phyloP scores from a whole-genome alignment of 176 grass and related monocot genomes.

The Carex cristatella region DNA sequence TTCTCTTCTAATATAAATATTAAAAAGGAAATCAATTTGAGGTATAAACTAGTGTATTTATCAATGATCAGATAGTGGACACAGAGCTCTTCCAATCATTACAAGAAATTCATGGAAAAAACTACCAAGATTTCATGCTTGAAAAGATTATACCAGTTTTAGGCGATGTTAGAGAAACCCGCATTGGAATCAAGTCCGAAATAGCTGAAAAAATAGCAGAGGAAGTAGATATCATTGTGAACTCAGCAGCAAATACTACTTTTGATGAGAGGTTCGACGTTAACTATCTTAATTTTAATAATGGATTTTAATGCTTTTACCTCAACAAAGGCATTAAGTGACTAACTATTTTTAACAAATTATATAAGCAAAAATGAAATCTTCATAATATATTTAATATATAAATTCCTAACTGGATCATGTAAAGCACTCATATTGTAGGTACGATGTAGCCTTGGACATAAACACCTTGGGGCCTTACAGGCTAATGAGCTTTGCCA shows the following conservation, averaged over 20 bases:
- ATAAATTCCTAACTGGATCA: constrained; percentile 2
- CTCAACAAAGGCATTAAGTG: not conserved
- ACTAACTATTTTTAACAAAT: not conserved
- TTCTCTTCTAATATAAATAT: not conserved
- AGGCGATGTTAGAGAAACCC: constrained; percentile 66
- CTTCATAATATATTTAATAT: not conserved
- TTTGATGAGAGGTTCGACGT: constrained; percentile 79
- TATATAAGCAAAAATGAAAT: not conserved
- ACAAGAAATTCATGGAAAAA: constrained; percentile 58
- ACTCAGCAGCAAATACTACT: constrained; percentile 85
- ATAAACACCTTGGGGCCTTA: constrained; percentile 88
- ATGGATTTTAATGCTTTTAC: not conserved
- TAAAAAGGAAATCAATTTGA: not conserved
- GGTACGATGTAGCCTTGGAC: constrained; percentile 85
- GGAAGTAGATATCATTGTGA: constrained; percentile 69
- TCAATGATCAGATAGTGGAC: constrained; percentile 48
- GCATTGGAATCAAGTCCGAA: constrained; percentile 63
- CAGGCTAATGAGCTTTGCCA: constrained; percentile 88
- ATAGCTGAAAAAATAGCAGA: constrained; percentile 49
- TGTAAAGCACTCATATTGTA: constrained; percentile 23
- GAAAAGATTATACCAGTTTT: constrained; percentile 70
- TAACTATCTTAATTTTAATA: not conserved
- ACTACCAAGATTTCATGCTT: constrained; percentile 53
- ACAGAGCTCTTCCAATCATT: constrained; percentile 64
- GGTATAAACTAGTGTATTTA: not conserved